Evolutionary conservation across 352 stramenopile genomes (phyloP), one percentile per base, ranked within the genome.

Genomic region (Pythium sukuiense): DNA sequence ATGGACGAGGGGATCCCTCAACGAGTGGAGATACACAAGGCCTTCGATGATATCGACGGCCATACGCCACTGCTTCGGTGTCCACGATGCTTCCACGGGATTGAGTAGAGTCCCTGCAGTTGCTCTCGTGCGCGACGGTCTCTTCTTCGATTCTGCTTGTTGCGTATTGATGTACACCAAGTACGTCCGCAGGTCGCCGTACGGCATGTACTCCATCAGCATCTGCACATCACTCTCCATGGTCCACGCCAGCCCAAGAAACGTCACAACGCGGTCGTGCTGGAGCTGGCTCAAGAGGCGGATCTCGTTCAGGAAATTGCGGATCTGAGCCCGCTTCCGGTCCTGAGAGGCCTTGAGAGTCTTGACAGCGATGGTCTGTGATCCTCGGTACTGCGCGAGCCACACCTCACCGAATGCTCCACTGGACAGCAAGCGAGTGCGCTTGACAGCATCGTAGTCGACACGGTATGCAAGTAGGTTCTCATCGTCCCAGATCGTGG

Each of bases 11-110:
- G 81, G 72, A 7, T 77, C 65, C 0, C 73, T 62, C 11, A 84
- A 77, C 0, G 81, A 84, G 61, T 95, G 87, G 48, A 89, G 72
- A 35, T 89, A 92, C 6, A 85, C 77, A 8, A 89, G 69, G 0
- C 79, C 83, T 49, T 92, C 81, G 3, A 76, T 78, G 18, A 89
- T 77, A 50, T 88, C 83, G 14, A 87, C 48, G 0, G 83, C 83
- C 61, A 92, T 83, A 0, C 58, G 65, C 65, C 65, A 66, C n/a
- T 66, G 58, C 2, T 60, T 41, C 5, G 2, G 29, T 1, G 49
- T 71, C 65, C 65, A 71, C 49, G 53, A 59, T 71, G n/a, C 18
- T n/a, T 33, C 26, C 5, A 41, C 30, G 18, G 30, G 35, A 14
- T 46, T 37, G 1, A 29, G 30, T 48, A 26, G 29, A 2, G 18